Base-by-base conservation (phyloP, 2,329 filamentous ascomycete genomes). In the Salinomyces thailandicus region DNA sequence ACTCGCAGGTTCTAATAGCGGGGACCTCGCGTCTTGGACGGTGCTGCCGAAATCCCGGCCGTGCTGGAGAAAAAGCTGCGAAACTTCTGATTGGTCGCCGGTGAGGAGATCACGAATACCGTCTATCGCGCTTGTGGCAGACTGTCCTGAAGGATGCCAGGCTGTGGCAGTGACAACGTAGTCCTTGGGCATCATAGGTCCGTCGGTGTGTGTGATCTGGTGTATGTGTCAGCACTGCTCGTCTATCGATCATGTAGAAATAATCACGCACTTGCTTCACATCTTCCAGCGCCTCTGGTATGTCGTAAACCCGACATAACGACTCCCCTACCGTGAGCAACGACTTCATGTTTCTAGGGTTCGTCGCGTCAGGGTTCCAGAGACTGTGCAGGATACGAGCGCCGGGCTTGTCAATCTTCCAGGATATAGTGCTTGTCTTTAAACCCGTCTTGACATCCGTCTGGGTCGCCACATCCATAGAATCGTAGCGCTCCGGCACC, bases 121-220 rank as follows among this genome's bases (percentile, higher is more conserved):
- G 13, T 59, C 49, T 6, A 55, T 33, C 8, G 54, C 57, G 35
- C 48, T 58, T 2, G 48, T 49, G 11, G 48, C 50, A 24, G 49
- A 51, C 16, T 48, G 45, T 4, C 55, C 57, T 17, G 49, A 47
- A 5, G 55, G 55, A 42, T 55, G 55, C 57, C 57, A 60, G n/a
- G 53, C 46, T 6, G 44, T 41, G 17, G 55, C 57, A 6, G 55
- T 59, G 12, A 59, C 48, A 13, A 46, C 41, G 6, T 50, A 49
- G 18, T 50, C 44, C 3, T 44, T 32, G 7, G 47, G 45, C 31
- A 59, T 31, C 17, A 45, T 37, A 13, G 50, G 45, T 14, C 51
- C 49, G 34, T 59, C 55, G 22, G 49, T 34, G 13, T 49, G 46
- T 19, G 36, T 39, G 26, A 49, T 30, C 27, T 30, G 15, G 11